These are phyloP conservation scores for Ehretia macrophylla DNA, from an alignment of 257 asterid species.

Conservation along the genomic window DNA sequence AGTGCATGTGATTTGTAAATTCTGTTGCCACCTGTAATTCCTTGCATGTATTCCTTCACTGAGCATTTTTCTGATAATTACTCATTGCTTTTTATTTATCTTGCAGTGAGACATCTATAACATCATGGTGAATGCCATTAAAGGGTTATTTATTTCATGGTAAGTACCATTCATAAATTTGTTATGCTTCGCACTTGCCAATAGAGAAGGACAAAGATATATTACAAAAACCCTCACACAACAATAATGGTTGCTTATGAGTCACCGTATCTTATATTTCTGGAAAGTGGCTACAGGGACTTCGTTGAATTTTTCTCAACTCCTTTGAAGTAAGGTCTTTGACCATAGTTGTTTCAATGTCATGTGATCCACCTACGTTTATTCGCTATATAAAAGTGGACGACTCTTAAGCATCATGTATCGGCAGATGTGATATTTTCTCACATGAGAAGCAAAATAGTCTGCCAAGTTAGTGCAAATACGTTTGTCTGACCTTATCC, in stretches of 20 bases:
- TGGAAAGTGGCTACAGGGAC: neutral
- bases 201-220: neutral
- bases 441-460: no score
- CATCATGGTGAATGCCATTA: constrained; percentile 63
- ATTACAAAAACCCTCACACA: no score
- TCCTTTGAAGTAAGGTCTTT: no score
- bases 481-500: no score
- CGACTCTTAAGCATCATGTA: no score
- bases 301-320: neutral
- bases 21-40: neutral
- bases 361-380: no score
- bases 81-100: neutral
- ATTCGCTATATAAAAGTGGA: no score
- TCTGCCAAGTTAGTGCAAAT: no score
- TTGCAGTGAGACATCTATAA: constrained; percentile 26
- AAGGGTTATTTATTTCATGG: constrained; percentile 77
- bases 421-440: no score
- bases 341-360: no score
- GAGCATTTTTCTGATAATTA: neutral
- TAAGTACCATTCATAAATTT: constrained; percentile 14
- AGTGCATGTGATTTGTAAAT: neutral
- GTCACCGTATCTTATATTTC: no score
- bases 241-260: no score
- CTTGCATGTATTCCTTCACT: neutral
- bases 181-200: neutral